These are phyloP conservation scores for Acrocalymma vagum DNA, from an alignment of 2,329 filamentous ascomycete species.

Conservation along the genomic window DNA sequence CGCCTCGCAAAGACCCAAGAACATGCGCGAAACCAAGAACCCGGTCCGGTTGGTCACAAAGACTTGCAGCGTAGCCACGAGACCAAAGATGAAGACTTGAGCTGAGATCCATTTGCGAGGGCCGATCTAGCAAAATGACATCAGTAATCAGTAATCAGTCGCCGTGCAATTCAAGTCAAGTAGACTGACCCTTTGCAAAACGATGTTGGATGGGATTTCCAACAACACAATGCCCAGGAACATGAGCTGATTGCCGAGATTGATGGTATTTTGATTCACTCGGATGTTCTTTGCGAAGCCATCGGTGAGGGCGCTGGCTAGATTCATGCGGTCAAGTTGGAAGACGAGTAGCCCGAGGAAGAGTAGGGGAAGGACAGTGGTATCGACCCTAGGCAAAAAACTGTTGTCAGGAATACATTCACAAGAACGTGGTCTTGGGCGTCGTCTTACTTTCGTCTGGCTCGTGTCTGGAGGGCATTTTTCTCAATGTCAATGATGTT, in stretches of 20 bases:
- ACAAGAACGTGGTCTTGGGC: too few species aligned
- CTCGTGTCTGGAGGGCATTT: constrained; percentile 18
- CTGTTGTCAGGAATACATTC: too few species aligned
- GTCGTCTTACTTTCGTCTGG: constrained; percentile 26
- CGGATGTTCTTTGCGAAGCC: constrained; percentile 55
- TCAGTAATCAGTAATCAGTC: background rate
- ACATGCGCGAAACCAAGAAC: constrained; percentile 54
- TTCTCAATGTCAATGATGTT: constrained; percentile 13
- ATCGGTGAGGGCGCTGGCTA: constrained; percentile 60
- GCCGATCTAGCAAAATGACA: constrained; percentile 25
- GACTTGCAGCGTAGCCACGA: constrained; percentile 56
- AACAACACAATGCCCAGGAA: constrained; percentile 60
- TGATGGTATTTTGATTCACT: constrained; percentile 58
- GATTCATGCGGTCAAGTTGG: constrained; percentile 63
- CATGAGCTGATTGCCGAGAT: constrained; percentile 63
- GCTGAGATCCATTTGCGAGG: constrained; percentile 57
- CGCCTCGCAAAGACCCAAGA: constrained; percentile 60
- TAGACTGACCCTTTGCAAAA: constrained; percentile 43
- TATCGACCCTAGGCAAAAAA: constrained; percentile 56
- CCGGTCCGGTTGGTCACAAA: constrained; percentile 46
- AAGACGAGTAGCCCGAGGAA: constrained; percentile 61
- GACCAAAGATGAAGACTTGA: constrained; percentile 60
- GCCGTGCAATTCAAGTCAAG: background rate
- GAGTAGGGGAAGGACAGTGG: constrained; percentile 58
- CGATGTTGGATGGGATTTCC: constrained; percentile 62